phyloP scores from a whole-genome alignment of 2,329 filamentous ascomycete species.

The Cladosporium sp. region DNA sequence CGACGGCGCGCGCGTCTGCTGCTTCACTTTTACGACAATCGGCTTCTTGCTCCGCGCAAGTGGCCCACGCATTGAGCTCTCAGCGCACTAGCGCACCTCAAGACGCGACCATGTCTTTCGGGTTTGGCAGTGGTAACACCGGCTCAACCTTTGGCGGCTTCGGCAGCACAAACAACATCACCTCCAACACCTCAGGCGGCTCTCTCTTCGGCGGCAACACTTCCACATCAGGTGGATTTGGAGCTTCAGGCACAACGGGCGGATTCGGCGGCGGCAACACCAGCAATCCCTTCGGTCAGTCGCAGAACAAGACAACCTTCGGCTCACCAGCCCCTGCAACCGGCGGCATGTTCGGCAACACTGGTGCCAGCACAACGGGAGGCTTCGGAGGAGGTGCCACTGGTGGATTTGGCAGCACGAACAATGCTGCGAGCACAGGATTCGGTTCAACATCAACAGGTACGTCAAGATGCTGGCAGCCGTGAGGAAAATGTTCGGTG shows the following conservation, averaged over 20 bases:
- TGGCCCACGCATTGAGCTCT: slow-evolving; percentile 1
- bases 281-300: slow-evolving; percentile 39
- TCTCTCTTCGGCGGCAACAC: slow-evolving; percentile 32
- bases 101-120: slow-evolving; percentile 19
- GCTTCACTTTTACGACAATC: not conserved
- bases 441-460: slow-evolving; percentile 39
- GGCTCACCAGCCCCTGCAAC: slow-evolving; percentile 43
- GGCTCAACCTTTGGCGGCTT: slow-evolving; percentile 33
- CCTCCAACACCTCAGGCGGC: slow-evolving; percentile 32
- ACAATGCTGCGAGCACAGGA: slow-evolving; percentile 28
- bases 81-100: slow-evolving; percentile 5
- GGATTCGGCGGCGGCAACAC: slow-evolving; percentile 27
- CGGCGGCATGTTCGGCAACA: slow-evolving; percentile 39
- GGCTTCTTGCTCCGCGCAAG: slow-evolving; percentile 10
- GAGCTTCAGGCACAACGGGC: slow-evolving; percentile 20
- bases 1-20: slow-evolving; percentile 12
- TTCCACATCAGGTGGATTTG: slow-evolving; percentile 27
- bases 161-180: slow-evolving; percentile 17
- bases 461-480: slow-evolving; percentile 3
- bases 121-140: slow-evolving; percentile 37
- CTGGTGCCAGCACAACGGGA: slow-evolving; percentile 42
- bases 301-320: slow-evolving; percentile 52
- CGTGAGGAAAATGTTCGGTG: not conserved
- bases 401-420: slow-evolving; percentile 38
- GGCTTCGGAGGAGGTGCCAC: slow-evolving; percentile 47